Base-by-base conservation (phyloP, 176 grass and related monocot species). In the Dendrocalamus sinicus region DNA sequence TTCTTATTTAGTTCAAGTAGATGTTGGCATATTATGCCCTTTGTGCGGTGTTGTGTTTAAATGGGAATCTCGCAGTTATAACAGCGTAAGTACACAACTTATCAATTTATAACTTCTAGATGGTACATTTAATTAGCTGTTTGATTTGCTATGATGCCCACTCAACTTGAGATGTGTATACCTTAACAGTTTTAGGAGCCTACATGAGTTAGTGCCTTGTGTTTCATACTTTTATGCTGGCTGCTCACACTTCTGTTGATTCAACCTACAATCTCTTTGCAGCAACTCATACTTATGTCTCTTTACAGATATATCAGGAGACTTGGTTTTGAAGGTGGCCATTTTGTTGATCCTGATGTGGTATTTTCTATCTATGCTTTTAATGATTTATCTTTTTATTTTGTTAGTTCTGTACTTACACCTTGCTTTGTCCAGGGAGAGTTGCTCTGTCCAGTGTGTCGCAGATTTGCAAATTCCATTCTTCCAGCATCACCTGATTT, bases 311-410 rank as follows among this genome's bases (percentile, higher is more conserved):
- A 91, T 76, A 80, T 96, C 73, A 84, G 97, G 85, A 91, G 92
- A 86, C 97, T 94, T 87, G 94, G 97, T 82, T 99, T 99, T 89
- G 97, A 99, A 94, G 92, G 94, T 90, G 94, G 81, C 57, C 97
- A 99, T 65, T 94, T 99, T 75, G 91, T 96, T 9, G 94, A 99
- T 70, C 97, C 97, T 20, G 94, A 99, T 85, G 58, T 88, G 92
- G 97, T 99, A 92, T 77, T 70, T 77, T 28, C 50, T 47, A 73
- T 70, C 66, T 43, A 59, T 50, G 44, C 41, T 73, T 76, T 84
- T 72, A 23, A 74, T 24, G 78, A 70, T 70, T 59, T 87, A 7
- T 82, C 11, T 39, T 23, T 72, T 51, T 67, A 47, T 62, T 84
- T 78, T 70, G 75, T 84, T 70, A 50, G 84, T 72, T 73, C 24